A percentile compares a stretch with the other conserved stretches of the same genome.
phyloP scores from a whole-genome alignment of 805 yeast species.

The Diddensiella transvaalensis region DNA sequence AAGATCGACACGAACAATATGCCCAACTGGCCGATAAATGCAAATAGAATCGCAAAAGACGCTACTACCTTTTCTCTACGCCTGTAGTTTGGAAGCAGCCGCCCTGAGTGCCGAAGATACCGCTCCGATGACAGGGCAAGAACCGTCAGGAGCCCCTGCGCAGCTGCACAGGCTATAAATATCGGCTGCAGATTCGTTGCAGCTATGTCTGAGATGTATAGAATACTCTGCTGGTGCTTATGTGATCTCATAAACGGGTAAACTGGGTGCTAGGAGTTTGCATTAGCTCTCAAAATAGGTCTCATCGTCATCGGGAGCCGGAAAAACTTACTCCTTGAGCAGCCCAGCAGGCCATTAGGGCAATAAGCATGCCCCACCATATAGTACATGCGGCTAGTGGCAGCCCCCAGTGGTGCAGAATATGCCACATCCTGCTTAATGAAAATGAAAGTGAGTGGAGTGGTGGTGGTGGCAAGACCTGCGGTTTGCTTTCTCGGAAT shows the following conservation, averaged over 20 bases:
- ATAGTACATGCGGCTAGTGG: conserved; percentile 65
- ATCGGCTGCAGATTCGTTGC: conserved; percentile 84
- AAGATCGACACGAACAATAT: conserved; percentile 71
- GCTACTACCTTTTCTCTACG: conserved; percentile 41
- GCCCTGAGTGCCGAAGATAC: conserved; percentile 52
- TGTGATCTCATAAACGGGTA: conserved; percentile 50
- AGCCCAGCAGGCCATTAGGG: conserved; percentile 75
- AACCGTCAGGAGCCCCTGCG: conserved; percentile 72
- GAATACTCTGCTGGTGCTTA: conserved; percentile 41
- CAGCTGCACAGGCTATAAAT: conserved; percentile 72
- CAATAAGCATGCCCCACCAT: conserved; percentile 92
- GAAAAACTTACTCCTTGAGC: conserved; percentile 50
- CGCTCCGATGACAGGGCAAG: conserved; percentile 62
- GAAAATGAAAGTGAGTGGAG: too few relatives aligned
- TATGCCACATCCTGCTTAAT: conserved; percentile 25
- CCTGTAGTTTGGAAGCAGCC: conserved; percentile 52
- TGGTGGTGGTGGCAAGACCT: too few relatives aligned
- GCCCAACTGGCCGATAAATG: conserved; percentile 63
- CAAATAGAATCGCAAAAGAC: conserved; percentile 44
- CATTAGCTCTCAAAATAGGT: background rate
- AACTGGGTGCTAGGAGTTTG: conserved; percentile 44
- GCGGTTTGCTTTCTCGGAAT: background rate
- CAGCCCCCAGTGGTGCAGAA: conserved; percentile 40
- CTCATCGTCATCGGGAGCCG: background rate
- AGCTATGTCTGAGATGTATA: conserved; percentile 79